A percentile compares a stretch with the other conserved stretches of the same genome.
phyloP scores from a whole-genome alignment of 169 alveolate species.

The Eimeria praecox region DNA sequence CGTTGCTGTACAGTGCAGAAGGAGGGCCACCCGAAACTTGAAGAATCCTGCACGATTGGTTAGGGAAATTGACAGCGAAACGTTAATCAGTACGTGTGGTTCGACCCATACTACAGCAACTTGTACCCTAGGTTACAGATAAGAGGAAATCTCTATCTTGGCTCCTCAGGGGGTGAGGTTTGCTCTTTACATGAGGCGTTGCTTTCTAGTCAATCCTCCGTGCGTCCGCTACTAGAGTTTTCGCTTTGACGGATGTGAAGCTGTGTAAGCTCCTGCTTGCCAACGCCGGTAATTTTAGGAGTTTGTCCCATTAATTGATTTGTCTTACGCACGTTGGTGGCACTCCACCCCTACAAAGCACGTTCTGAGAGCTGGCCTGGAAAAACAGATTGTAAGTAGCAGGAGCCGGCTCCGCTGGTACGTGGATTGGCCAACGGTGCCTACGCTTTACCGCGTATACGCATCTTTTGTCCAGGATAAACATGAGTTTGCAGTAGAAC shows the following conservation, averaged over 20 bases:
- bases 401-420: not conserved
- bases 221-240: not conserved
- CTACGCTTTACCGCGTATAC: not conserved
- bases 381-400: conserved; percentile 8
- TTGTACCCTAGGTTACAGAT: not conserved
- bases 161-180: conserved; percentile 1
- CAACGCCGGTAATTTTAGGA: not conserved
- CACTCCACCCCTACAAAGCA: not conserved
- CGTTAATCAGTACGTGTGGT: not conserved
- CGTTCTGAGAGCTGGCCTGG: not conserved
- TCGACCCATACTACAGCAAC: not conserved
- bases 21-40: not conserved
- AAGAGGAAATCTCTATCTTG: not conserved
- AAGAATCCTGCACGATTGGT: not conserved
- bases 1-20: not conserved
- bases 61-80: not conserved
- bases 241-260: not conserved
- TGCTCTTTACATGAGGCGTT: not conserved
- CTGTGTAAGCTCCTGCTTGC: not conserved
- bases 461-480: not conserved
- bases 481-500: not conserved
- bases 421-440: not conserved
- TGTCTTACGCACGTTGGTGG: not conserved
- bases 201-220: not conserved
- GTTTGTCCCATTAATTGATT: not conserved